phyloP scores from a whole-genome alignment of 139 green algal genomes.

The Micractinium conductrix region DNA sequence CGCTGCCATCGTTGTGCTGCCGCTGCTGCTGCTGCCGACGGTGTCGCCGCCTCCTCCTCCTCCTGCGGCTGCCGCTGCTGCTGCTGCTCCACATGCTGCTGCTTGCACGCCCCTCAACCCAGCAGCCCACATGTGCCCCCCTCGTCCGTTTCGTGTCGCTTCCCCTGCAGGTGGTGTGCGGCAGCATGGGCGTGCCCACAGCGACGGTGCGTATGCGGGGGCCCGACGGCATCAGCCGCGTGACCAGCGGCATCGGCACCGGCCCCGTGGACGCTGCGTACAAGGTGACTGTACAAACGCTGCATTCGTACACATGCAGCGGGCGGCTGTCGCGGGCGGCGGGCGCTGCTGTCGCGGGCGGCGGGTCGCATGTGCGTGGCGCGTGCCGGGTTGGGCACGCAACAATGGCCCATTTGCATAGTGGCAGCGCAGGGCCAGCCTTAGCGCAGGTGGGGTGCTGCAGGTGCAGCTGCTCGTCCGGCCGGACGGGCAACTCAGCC shows the following conservation, averaged over 20 bases:
- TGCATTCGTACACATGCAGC: too few relatives aligned
- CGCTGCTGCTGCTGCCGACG: not conserved
- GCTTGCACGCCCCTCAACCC: not conserved
- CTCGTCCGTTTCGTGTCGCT: too few relatives aligned
- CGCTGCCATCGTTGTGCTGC: not conserved
- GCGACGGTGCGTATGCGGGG: constrained; percentile 94
- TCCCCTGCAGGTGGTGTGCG: constrained; percentile 86
- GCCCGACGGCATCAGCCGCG: constrained; percentile 82
- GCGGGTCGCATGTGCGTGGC: too few relatives aligned
- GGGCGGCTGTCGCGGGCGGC: too few relatives aligned
- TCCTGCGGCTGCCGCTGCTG: not conserved
- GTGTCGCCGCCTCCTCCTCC: not conserved
- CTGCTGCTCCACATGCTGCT: not conserved
- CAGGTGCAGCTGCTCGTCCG: too few relatives aligned
- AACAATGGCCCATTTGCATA: too few relatives aligned
- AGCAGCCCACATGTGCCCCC: too few relatives aligned
- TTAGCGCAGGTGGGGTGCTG: too few relatives aligned
- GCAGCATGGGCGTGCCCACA: constrained; percentile 95
- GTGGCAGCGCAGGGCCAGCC: too few relatives aligned
- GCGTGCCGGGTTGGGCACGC: too few relatives aligned
- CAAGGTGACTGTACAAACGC: too few relatives aligned
- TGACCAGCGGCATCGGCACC: constrained; percentile 81
- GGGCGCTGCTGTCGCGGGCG: too few relatives aligned
- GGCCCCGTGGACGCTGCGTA: constrained; percentile 96
- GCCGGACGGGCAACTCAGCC: not conserved